These are phyloP conservation scores for Verticillium klebahnii DNA, from an alignment of 2,329 filamentous ascomycete species.

Conservation along the genomic window DNA sequence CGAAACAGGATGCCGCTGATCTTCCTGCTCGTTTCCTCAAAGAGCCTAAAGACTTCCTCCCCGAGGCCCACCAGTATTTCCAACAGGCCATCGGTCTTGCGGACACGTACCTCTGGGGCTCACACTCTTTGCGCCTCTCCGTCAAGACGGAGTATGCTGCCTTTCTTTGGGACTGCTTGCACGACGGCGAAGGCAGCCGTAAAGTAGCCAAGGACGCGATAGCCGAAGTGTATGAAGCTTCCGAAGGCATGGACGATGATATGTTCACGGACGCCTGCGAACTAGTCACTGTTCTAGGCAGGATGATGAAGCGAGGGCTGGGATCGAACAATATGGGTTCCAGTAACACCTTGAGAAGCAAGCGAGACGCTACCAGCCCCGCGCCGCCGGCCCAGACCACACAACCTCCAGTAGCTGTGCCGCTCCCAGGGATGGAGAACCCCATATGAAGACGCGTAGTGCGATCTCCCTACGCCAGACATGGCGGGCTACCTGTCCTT, in stretches of 20 bases:
- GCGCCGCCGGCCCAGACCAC: slow-evolving; percentile 9
- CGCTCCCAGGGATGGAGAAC: slow-evolving; percentile 37
- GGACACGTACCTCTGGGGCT: slow-evolving; percentile 73
- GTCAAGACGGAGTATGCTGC: slow-evolving; percentile 90
- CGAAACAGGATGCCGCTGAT: slow-evolving; percentile 21
- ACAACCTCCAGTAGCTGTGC: slow-evolving; percentile 12
- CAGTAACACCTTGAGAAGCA: slow-evolving; percentile 24
- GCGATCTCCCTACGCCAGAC: not conserved
- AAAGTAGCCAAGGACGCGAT: slow-evolving; percentile 78
- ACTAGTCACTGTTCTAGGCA: slow-evolving; percentile 78
- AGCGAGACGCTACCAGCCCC: slow-evolving; percentile 24
- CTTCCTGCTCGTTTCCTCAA: slow-evolving; percentile 60
- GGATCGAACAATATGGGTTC: slow-evolving; percentile 22
- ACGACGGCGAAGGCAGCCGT: slow-evolving; percentile 73
- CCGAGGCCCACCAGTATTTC: slow-evolving; percentile 77
- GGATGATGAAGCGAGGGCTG: slow-evolving; percentile 78
- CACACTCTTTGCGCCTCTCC: slow-evolving; percentile 82
- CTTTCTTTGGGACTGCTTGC: slow-evolving; percentile 89
- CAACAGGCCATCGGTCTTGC: slow-evolving; percentile 70
- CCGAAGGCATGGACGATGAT: slow-evolving; percentile 90
- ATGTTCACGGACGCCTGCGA: slow-evolving; percentile 92
- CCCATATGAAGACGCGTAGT: slow-evolving; percentile 26
- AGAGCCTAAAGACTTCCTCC: slow-evolving; percentile 74
- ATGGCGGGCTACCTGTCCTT: not conserved
- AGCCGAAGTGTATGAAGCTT: slow-evolving; percentile 83